These are phyloP conservation scores for Podospora appendiculata DNA, from an alignment of 495 filamentous ascomycete species.

Conservation along the genomic window DNA sequence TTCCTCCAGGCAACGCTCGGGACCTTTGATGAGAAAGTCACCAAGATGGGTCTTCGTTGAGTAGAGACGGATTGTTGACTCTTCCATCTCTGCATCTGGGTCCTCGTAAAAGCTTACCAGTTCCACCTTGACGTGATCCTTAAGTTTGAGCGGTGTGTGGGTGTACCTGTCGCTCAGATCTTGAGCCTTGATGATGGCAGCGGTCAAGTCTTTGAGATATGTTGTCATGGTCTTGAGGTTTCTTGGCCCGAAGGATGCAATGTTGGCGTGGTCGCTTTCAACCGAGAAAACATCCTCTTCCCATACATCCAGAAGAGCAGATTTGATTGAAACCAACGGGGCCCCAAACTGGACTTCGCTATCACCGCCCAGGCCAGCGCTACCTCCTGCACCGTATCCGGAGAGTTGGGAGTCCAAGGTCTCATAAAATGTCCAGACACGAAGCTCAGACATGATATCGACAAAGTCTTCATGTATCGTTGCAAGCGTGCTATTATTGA, in stretches of 20 bases:
- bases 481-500: slow-evolving; percentile 40
- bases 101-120: slow-evolving; percentile 57
- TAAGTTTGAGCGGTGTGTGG: slow-evolving; percentile 40
- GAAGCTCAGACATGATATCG: slow-evolving; percentile 52
- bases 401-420: slow-evolving; percentile 53
- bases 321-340: slow-evolving; percentile 56
- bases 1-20: slow-evolving; percentile 33
- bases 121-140: slow-evolving; percentile 48
- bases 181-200: slow-evolving; percentile 35
- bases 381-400: slow-evolving; percentile 10
- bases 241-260: slow-evolving; percentile 48
- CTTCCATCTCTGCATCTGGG: slow-evolving; percentile 30
- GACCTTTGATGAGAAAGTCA: slow-evolving; percentile 40
- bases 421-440: slow-evolving; percentile 62
- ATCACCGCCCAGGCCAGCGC: slow-evolving; percentile 10
- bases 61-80: slow-evolving; percentile 41
- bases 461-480: slow-evolving; percentile 50
- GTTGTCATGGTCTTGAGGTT: slow-evolving; percentile 39
- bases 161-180: slow-evolving; percentile 24
- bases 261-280: slow-evolving; percentile 49
- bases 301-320: slow-evolving; percentile 46
- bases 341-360: slow-evolving; percentile 41
- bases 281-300: slow-evolving; percentile 50
- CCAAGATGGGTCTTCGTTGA: slow-evolving; percentile 42
- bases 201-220: slow-evolving; percentile 43